Conservation (phyloP, 2,329 filamentous ascomycete genomes). For the Alternaria sp. region DNA sequence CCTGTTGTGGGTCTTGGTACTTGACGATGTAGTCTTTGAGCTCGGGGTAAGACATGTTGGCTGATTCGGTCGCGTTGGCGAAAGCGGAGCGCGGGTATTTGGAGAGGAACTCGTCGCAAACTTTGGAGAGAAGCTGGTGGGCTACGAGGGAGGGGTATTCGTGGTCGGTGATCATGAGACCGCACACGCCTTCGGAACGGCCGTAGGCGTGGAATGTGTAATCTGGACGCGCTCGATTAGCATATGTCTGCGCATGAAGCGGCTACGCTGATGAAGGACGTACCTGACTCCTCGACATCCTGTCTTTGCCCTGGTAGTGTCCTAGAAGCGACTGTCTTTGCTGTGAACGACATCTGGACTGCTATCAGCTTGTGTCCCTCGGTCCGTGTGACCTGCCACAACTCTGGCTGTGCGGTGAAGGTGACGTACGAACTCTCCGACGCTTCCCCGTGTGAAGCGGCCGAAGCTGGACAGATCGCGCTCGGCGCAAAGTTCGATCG, state of each 20-base stretch:
- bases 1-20: slow-evolving; percentile 87
- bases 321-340: slow-evolving; percentile 84
- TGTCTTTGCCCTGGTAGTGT: slow-evolving; percentile 82
- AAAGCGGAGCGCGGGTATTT: slow-evolving; percentile 55
- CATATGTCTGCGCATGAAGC: too few relatives aligned
- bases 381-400: not conserved
- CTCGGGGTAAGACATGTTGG: slow-evolving; percentile 67
- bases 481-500: slow-evolving; percentile 72
- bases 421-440: slow-evolving; percentile 29
- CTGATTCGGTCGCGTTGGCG: too few relatives aligned
- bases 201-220: slow-evolving; percentile 64
- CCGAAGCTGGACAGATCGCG: slow-evolving; percentile 77
- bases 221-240: slow-evolving; percentile 50
- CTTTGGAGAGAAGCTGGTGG: slow-evolving; percentile 84
- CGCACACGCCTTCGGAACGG: slow-evolving; percentile 55
- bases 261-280: too few relatives aligned
- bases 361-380: slow-evolving; percentile 12
- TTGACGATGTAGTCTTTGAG: slow-evolving; percentile 79
- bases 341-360: slow-evolving; percentile 78
- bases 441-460: slow-evolving; percentile 70
- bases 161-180: slow-evolving; percentile 55
- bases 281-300: slow-evolving; percentile 71
- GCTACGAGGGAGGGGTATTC: slow-evolving; percentile 73
- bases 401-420: not conserved
- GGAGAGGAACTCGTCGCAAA: slow-evolving; percentile 84